Base-by-base conservation (phyloP, 768 basidiomycete species). In the Calocybe cyanea region DNA sequence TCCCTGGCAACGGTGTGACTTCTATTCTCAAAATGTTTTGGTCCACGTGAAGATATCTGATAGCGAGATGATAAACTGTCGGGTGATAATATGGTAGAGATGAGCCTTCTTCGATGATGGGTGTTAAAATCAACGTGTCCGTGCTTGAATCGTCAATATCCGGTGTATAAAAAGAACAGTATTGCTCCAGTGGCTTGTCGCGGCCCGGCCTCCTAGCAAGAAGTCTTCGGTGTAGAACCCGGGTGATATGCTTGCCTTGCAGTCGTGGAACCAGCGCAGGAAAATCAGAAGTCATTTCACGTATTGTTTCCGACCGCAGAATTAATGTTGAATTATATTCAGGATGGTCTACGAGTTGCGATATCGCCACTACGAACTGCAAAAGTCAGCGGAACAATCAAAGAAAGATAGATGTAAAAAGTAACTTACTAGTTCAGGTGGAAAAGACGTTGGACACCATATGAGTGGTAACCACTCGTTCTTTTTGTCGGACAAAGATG, bases 261-360 rank as follows among this genome's bases (percentile, higher is more conserved):
- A 77, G 38, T 41, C 87, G 69, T 0, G 87, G 86, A 5, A 74
- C 47, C 0, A 51, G 28, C 1, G 46, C 11, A 0, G 72, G 69
- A 34, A 73, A 62, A 7, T 66, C 56, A 4, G 55, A 54, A 6
- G 53, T 61, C 18, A 60, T 53, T 36, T 81, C 74, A 5, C 61
- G 59, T 15, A 87, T 39, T 2, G 76, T 77, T 31, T 95, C 89
- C 0, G 92, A 87, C 1, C 94, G 80, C 14, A 97, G 69, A 46
- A 97, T 95, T 20, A 95, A 76, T 0, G 89, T 87, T 0, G 91
- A 92, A 59, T 94, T 95, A 61, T 91, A 90, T 58, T 97, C 94
- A 5, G 94, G 94, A 58, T 95, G 92, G 30, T 87, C 77, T 6
- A 92, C 71, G 14, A 95, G 70, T 51, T 90, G 85, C 19, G 75